A percentile compares a stretch with the other conserved stretches of the same genome.
Evolutionary conservation across 352 stramenopile species (phyloP).

Genomic region (Pythium sukuiense): DNA sequence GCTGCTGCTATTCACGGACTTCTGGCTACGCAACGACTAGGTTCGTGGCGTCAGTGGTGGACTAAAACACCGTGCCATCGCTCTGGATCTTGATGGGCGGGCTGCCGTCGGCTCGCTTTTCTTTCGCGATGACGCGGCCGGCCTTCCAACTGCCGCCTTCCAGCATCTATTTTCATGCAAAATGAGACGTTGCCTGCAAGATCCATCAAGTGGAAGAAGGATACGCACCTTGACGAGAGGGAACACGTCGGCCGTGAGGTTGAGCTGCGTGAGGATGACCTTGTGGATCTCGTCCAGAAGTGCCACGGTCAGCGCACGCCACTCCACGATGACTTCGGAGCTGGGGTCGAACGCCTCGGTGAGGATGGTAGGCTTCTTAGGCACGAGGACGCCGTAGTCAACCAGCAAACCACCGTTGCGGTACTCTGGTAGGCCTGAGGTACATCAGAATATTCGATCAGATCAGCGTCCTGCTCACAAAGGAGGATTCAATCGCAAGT

Average conservation of each 20-base stretch:
- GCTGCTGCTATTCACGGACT: not conserved
- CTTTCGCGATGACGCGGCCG: conserved; percentile 76
- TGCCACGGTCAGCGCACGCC: conserved; percentile 80
- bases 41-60: not conserved
- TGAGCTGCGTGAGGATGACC: conserved; percentile 60
- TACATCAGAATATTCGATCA: not conserved
- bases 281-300: conserved; percentile 77
- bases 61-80: conserved; percentile 85
- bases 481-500: not conserved
- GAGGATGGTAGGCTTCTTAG: conserved; percentile 56
- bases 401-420: conserved; percentile 82
- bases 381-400: conserved; percentile 75
- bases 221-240: conserved; percentile 79
- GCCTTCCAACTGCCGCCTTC: conserved; percentile 88
- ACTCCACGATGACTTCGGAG: conserved; percentile 82
- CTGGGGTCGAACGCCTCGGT: conserved; percentile 63
- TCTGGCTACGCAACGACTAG: not conserved
- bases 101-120: conserved; percentile 63
- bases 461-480: not conserved
- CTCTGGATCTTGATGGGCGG: conserved; percentile 86
- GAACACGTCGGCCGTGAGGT: conserved; percentile 71
- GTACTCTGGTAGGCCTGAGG: conserved; percentile 73
- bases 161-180: conserved; percentile 50
- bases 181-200: not conserved
- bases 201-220: not conserved